These are phyloP conservation scores for Pseudogymnoascus sp. DNA, from an alignment of 2,329 filamentous ascomycete genomes.

Conservation along the genomic window DNA sequence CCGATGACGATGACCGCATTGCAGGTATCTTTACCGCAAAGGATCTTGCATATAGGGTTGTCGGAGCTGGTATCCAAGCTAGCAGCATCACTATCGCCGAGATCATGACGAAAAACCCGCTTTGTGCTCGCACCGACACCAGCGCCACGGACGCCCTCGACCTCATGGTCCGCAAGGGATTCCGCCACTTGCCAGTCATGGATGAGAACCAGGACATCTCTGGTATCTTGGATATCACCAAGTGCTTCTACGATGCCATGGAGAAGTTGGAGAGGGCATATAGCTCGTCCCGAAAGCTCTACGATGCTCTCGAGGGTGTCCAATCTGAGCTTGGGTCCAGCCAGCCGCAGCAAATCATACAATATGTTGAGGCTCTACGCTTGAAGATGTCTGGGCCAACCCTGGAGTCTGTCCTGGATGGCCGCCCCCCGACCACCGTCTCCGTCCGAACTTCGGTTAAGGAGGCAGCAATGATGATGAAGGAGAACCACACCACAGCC, in stretches of 20 bases:
- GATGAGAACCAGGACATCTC: conserved; percentile 99
- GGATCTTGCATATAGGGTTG: conserved; percentile 93
- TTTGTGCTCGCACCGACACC: conserved; percentile 94
- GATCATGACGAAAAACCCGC: conserved; percentile 99
- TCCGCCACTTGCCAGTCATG: conserved; percentile 97
- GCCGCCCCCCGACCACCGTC: conserved; percentile 86
- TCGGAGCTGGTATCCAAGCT: conserved; percentile 83
- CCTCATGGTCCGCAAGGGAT: conserved; percentile 96
- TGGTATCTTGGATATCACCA: conserved; percentile 95
- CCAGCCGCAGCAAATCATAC: conserved; percentile 97
- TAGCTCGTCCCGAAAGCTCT: conserved; percentile 93
- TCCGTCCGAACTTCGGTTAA: conserved; percentile 93
- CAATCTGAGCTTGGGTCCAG: conserved; percentile 93
- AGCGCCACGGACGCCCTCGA: conserved; percentile 96
- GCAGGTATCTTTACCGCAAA: conserved; percentile 98
- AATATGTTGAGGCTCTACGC: conserved; percentile 93
- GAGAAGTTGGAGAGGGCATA: conserved; percentile 98
- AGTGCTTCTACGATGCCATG: conserved; percentile 99
- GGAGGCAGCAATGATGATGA: conserved; percentile 93
- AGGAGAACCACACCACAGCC: conserved; percentile 96
- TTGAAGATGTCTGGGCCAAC: conserved; percentile 98
- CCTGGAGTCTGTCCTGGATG: conserved; percentile 86
- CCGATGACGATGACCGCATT: conserved; percentile 95
- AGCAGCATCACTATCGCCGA: conserved; percentile 88
- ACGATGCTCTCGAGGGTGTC: conserved; percentile 94